A percentile compares a stretch with the other conserved stretches of the same genome.
Evolutionary conservation across 345 rosid species (phyloP).

Genomic region (Camelina sativa): DNA sequence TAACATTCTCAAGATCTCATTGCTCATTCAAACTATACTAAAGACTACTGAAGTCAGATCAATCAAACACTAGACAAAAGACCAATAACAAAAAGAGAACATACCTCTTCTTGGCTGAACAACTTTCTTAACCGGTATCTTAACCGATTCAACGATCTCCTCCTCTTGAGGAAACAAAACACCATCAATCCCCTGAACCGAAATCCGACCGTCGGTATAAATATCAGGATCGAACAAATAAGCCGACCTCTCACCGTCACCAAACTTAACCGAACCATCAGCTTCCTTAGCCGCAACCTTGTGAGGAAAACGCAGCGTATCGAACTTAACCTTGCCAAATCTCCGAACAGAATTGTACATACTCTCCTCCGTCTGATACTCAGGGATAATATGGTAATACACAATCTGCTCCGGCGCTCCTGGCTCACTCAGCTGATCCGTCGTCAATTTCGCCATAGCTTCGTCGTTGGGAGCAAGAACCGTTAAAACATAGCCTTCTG

Average conservation of each 20-base stretch:
- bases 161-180: constrained; percentile 63
- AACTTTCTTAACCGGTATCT: constrained; percentile 61
- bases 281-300: constrained; percentile 86
- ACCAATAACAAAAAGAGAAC: neutral
- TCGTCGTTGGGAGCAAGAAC: constrained; percentile 82
- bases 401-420: constrained; percentile 85
- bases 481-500: constrained; percentile 75
- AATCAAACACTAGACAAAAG: neutral
- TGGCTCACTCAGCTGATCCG: constrained; percentile 80
- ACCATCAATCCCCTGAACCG: constrained; percentile 81
- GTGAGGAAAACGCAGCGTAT: constrained; percentile 72
- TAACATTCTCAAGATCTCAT: constrained; percentile 25
- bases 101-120: constrained; percentile 83
- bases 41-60: neutral
- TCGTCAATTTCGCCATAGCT: constrained; percentile 73
- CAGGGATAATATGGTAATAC: constrained; percentile 74
- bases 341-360: constrained; percentile 80
- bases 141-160: constrained; percentile 40
- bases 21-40: neutral
- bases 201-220: constrained; percentile 77
- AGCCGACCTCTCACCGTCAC: constrained; percentile 70
- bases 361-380: constrained; percentile 85
- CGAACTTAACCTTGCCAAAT: constrained; percentile 67
- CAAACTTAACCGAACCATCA: constrained; percentile 94
- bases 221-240: constrained; percentile 93